Evolutionary conservation across 768 basidiomycete genomes (phyloP).

Genomic region (Strobilomyces echinocephalus): DNA sequence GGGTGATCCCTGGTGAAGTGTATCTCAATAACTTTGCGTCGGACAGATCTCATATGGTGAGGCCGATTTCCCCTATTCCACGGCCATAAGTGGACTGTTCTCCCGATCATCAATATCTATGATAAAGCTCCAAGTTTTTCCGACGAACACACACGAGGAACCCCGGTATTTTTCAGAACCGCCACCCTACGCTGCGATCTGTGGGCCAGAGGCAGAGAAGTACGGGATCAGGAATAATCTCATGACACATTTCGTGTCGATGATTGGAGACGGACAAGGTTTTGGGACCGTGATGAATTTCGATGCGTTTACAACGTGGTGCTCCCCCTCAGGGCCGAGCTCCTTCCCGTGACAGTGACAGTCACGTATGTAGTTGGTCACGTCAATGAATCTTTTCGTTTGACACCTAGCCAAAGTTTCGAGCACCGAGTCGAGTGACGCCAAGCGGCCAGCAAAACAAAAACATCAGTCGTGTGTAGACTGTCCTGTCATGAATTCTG

Average conservation of each 20-base stretch:
- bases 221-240: slow-evolving; percentile 46
- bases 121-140: slow-evolving; percentile 5
- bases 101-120: not conserved
- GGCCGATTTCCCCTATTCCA: slow-evolving; percentile 10
- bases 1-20: slow-evolving; percentile 48
- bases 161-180: slow-evolving; percentile 40
- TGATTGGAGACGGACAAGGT: slow-evolving; percentile 32
- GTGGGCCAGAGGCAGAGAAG: slow-evolving; percentile 39
- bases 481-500: slow-evolving; percentile 21
- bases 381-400: slow-evolving; percentile 18
- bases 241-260: slow-evolving; percentile 55
- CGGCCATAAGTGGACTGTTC: not conserved
- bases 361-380: slow-evolving; percentile 19
- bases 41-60: slow-evolving; percentile 73
- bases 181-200: slow-evolving; percentile 47
- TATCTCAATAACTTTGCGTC: slow-evolving; percentile 64
- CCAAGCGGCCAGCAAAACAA: not conserved
- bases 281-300: slow-evolving; percentile 42
- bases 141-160: slow-evolving; percentile 7
- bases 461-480: slow-evolving; percentile 1
- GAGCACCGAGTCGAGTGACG: slow-evolving; percentile 4
- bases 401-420: not conserved
- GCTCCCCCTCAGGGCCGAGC: slow-evolving; percentile 3
- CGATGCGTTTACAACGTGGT: slow-evolving; percentile 20
- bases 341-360: slow-evolving; percentile 18